Conservation (phyloP, 352 stramenopile species). For the Pythium brachiatum region DNA sequence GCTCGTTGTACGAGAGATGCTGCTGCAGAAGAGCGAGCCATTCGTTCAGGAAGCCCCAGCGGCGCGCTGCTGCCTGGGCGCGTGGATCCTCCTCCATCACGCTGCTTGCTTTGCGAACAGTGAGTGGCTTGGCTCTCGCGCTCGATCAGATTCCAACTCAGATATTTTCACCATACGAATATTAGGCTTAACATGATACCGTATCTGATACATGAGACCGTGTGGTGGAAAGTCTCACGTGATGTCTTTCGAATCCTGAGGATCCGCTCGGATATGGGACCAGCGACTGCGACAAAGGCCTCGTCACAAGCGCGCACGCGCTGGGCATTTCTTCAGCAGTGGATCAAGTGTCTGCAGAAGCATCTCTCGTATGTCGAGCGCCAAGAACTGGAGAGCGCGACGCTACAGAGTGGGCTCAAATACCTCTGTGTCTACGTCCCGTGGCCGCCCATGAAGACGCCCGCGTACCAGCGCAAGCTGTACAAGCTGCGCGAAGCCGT, state of each 20-base stretch:
- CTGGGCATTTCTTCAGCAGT: constrained; percentile 13
- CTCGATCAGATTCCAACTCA: background rate
- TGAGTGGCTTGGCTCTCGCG: background rate
- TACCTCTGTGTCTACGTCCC: constrained; percentile 21
- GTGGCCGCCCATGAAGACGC: constrained; percentile 5
- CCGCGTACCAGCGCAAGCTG: constrained; percentile 6
- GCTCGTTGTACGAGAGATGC: constrained; percentile 19
- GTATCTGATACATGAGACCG: background rate
- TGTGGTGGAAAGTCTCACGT: background rate
- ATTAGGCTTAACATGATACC: background rate
- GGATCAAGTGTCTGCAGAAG: constrained; percentile 14
- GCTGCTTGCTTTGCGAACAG: too few species aligned
- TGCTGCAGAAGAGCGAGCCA: constrained; percentile 11
- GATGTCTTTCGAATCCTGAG: background rate
- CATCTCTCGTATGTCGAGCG: constrained; percentile 20
- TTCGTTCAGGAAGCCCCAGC: constrained; percentile 17
- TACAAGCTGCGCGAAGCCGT: constrained; percentile 15
- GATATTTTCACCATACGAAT: background rate
- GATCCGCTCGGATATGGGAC: background rate
- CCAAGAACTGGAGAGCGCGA: constrained; percentile 11
- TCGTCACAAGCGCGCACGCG: background rate
- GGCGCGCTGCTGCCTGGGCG: background rate
- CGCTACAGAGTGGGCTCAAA: constrained; percentile 19
- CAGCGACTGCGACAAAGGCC: background rate
- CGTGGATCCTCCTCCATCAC: too few species aligned